These are phyloP conservation scores for Pulveroboletus frians DNA, from an alignment of 768 basidiomycete genomes.

Conservation along the genomic window DNA sequence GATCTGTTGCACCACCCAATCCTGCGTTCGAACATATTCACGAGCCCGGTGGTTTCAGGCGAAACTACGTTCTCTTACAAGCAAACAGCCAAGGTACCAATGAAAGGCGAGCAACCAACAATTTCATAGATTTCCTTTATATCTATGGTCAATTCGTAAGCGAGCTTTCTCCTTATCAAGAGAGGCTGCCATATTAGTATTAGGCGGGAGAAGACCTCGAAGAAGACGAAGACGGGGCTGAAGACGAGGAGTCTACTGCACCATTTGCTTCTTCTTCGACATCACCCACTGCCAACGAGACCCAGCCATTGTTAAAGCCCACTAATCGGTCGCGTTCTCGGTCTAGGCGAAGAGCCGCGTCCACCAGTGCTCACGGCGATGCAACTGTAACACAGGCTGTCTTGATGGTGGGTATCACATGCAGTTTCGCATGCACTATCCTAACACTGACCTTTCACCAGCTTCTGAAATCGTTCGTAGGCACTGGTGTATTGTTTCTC, in stretches of 20 bases:
- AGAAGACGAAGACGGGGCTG: constrained; percentile 70
- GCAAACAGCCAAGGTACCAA: constrained; percentile 62
- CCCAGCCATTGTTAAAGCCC: constrained; percentile 50
- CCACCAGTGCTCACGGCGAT: constrained; percentile 67
- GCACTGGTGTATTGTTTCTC: constrained; percentile 92
- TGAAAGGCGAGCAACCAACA: constrained; percentile 63
- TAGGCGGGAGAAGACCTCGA: constrained; percentile 91
- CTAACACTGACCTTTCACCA: constrained; percentile 26
- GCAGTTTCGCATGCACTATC: not conserved
- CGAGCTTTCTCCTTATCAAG: constrained; percentile 6
- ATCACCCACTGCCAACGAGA: constrained; percentile 35
- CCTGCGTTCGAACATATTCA: constrained; percentile 91
- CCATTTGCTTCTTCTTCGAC: constrained; percentile 16
- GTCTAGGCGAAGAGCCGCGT: constrained; percentile 50
- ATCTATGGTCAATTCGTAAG: constrained; percentile 95
- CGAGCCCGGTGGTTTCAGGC: constrained; percentile 90
- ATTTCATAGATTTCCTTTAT: constrained; percentile 92
- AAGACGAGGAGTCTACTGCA: constrained; percentile 48
- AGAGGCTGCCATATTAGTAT: constrained; percentile 3
- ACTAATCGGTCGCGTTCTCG: constrained; percentile 42
- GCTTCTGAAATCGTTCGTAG: constrained; percentile 91
- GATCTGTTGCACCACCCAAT: constrained; percentile 46
- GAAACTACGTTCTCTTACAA: constrained; percentile 76
- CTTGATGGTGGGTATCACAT: constrained; percentile 63
- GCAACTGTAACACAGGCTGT: constrained; percentile 90